These are phyloP conservation scores for Metschnikowia reukaufii DNA, from an alignment of 805 yeast species.

Conservation along the genomic window DNA sequence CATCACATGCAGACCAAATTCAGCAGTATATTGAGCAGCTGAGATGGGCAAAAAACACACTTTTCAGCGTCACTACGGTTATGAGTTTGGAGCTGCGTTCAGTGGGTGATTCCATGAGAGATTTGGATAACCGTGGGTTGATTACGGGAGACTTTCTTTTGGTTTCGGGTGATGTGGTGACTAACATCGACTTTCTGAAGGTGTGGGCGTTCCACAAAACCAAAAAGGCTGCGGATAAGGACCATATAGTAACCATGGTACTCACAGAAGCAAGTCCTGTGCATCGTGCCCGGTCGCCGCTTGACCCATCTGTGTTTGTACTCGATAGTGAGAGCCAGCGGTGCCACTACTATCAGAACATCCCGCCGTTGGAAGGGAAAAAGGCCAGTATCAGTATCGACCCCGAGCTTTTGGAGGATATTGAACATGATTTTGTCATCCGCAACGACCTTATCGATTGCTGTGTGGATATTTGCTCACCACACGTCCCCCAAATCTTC, in stretches of 20 bases:
- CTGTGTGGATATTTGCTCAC: slow-evolving; percentile 92
- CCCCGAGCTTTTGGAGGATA: slow-evolving; percentile 76
- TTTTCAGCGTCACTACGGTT: slow-evolving; percentile 77
- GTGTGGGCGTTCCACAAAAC: slow-evolving; percentile 72
- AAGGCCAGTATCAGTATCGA: slow-evolving; percentile 58
- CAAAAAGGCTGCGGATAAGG: slow-evolving; percentile 74
- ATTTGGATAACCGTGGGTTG: slow-evolving; percentile 84
- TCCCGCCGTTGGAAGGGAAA: slow-evolving; percentile 51
- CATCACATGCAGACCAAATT: slow-evolving; percentile 86
- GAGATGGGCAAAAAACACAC: slow-evolving; percentile 73
- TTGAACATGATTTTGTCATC: slow-evolving; percentile 68
- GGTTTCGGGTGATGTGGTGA: slow-evolving; percentile 93
- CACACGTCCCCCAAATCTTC: slow-evolving; percentile 91
- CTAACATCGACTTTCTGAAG: slow-evolving; percentile 78
- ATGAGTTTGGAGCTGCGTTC: slow-evolving; percentile 84
- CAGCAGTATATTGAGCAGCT: slow-evolving; percentile 75
- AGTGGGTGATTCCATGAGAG: slow-evolving; percentile 97
- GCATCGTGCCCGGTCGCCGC: slow-evolving; percentile 79
- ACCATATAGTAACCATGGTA: slow-evolving; percentile 94
- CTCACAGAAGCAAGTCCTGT: slow-evolving; percentile 78
- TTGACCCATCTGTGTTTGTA: slow-evolving; percentile 82
- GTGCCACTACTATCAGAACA: slow-evolving; percentile 81
- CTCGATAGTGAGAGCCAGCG: slow-evolving; percentile 71
- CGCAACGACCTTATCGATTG: slow-evolving; percentile 96
- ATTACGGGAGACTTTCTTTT: slow-evolving; percentile 87